phyloP scores from a whole-genome alignment of 148 eudicot genomes.

The Chenopodium quinoa region DNA sequence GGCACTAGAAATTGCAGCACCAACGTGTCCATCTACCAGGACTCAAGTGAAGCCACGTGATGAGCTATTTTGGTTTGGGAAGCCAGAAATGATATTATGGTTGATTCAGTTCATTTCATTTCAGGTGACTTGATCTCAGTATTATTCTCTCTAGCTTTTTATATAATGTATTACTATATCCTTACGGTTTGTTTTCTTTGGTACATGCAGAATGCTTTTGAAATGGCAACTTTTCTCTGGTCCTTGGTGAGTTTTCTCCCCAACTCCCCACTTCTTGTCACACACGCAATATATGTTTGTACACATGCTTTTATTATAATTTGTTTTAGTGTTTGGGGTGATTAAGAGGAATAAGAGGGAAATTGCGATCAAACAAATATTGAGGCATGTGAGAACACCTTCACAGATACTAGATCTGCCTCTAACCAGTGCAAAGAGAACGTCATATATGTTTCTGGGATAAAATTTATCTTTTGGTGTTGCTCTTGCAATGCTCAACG shows the following conservation, averaged over 20 bases:
- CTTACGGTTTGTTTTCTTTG: constrained; percentile 19
- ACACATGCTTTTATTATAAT: neutral
- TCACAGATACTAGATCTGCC: neutral
- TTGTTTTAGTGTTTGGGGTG: neutral
- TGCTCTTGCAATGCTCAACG: neutral
- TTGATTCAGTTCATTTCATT: constrained; percentile 91
- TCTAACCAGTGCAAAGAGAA: neutral
- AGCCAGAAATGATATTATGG: constrained; percentile 73
- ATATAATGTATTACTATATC: neutral
- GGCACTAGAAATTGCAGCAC: constrained; percentile 79
- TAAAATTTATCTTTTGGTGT: neutral
- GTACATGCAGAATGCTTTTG: constrained; percentile 84
- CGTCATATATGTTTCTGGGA: neutral
- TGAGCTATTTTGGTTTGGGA: constrained; percentile 93
- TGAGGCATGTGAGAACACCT: neutral
- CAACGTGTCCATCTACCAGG: constrained; percentile 51
- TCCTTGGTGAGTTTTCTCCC: constrained; percentile 58
- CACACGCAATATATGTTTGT: neutral
- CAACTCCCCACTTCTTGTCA: neutral
- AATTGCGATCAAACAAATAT: neutral
- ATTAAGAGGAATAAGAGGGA: neutral
- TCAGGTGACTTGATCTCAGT: constrained; percentile 52
- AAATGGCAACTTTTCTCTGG: constrained; percentile 96
- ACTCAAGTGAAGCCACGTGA: constrained; percentile 93
- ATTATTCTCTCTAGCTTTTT: neutral